Conservation (phyloP, 352 stramenopile genomes). For the Phytophthora cryptogea region DNA sequence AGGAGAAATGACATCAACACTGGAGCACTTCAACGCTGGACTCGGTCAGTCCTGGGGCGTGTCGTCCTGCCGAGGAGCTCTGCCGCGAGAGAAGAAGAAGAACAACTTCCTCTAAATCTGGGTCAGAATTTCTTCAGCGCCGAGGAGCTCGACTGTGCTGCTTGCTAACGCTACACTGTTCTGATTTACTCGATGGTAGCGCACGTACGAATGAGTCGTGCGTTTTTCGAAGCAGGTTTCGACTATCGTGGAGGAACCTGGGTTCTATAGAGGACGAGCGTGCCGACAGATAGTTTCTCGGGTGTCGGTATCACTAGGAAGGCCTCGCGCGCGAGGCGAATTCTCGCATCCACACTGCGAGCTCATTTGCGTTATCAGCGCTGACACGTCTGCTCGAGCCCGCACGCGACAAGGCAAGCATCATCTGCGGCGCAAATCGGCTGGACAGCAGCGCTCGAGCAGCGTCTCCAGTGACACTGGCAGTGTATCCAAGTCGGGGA, state of each 20-base stretch:
- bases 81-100: no score
- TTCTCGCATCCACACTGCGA: constrained; percentile 10
- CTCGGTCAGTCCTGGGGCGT: no score
- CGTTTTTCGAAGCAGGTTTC: no score
- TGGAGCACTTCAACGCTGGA: constrained; percentile 24
- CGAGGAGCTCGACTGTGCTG: background rate
- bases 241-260: no score
- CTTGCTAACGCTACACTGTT: background rate
- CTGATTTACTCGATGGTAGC: background rate
- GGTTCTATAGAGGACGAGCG: background rate
- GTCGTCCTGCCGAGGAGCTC: no score
- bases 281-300: background rate
- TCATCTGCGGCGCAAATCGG: constrained; percentile 5
- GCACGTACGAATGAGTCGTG: background rate
- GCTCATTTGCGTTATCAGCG: constrained; percentile 18
- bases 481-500: constrained; percentile 11
- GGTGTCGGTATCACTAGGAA: background rate
- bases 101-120: background rate
- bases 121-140: constrained; percentile 9
- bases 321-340: background rate
- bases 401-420: background rate
- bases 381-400: constrained; percentile 26
- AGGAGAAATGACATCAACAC: constrained; percentile 34
- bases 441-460: constrained; percentile 13
- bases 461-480: background rate